Percentiles rank a stretch among this genome's conserved stretches.
Conservation (phyloP, 2,329 filamentous ascomycete genomes). For the Monosporascus sp. region DNA sequence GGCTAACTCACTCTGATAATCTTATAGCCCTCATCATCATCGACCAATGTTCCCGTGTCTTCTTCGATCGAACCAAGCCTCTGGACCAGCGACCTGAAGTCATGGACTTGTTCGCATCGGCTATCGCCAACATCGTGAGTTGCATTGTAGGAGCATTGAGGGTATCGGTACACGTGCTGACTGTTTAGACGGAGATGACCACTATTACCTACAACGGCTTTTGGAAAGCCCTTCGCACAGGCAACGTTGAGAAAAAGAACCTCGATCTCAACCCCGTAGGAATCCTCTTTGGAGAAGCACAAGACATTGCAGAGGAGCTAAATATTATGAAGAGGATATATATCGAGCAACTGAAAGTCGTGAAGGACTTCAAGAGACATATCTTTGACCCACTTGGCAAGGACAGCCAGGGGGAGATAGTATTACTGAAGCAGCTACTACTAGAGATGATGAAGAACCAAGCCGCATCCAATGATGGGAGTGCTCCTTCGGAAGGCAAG, state of each 20-base stretch:
- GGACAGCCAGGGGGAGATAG: neutral
- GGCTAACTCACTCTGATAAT: neutral
- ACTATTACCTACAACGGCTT: neutral
- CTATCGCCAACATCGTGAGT: slow-evolving; percentile 23
- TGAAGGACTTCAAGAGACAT: slow-evolving; percentile 9
- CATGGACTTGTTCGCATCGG: slow-evolving; percentile 27
- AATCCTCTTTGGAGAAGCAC: slow-evolving; percentile 23
- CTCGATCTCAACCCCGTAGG: slow-evolving; percentile 23
- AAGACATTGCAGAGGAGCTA: slow-evolving; percentile 28
- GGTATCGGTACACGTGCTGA: neutral
- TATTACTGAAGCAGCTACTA: neutral
- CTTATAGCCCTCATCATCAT: slow-evolving; percentile 28
- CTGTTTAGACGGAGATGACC: slow-evolving; percentile 1
- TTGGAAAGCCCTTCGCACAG: neutral
- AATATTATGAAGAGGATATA: slow-evolving; percentile 26
- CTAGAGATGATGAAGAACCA: neutral
- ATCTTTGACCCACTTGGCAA: neutral
- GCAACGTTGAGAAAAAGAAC: slow-evolving; percentile 6
- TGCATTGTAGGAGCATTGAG: slow-evolving; percentile 2
- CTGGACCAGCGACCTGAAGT: slow-evolving; percentile 24
- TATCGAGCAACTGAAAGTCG: slow-evolving; percentile 17
- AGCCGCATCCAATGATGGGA: slow-evolving; percentile 1
- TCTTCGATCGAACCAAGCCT: slow-evolving; percentile 29
- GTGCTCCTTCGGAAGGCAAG: neutral
- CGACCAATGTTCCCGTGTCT: slow-evolving; percentile 30